phyloP scores from a whole-genome alignment of 2,329 filamentous ascomycete species.

The Aspergillus niger region DNA sequence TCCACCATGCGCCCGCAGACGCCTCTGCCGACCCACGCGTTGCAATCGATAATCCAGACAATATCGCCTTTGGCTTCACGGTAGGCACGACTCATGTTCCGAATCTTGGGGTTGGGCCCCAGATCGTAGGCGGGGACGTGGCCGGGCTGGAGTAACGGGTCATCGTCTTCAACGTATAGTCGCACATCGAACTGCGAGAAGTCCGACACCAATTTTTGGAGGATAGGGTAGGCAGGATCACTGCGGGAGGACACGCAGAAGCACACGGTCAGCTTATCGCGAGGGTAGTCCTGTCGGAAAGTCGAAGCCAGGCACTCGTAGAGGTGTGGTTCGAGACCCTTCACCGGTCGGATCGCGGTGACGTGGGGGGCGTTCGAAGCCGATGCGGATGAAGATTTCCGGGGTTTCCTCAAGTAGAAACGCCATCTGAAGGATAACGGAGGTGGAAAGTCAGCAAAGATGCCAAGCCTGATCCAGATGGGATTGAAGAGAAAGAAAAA shows the following conservation, averaged over 20 bases:
- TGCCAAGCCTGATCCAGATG: not conserved
- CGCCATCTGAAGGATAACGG: slow-evolving; percentile 50
- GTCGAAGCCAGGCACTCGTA: slow-evolving; percentile 91
- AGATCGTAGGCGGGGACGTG: slow-evolving; percentile 59
- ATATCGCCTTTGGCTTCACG: slow-evolving; percentile 84
- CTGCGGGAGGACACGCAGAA: slow-evolving; percentile 75
- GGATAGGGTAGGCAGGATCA: slow-evolving; percentile 76
- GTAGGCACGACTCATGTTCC: slow-evolving; percentile 93
- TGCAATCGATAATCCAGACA: slow-evolving; percentile 94
- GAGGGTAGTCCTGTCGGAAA: slow-evolving; percentile 79
- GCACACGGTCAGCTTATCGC: slow-evolving; percentile 72
- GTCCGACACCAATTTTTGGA: slow-evolving; percentile 71
- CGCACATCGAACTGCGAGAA: slow-evolving; percentile 71
- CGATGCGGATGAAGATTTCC: slow-evolving; percentile 44
- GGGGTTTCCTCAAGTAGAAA: slow-evolving; percentile 53
- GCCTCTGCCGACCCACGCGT: slow-evolving; percentile 83
- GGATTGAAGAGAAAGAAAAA: not conserved
- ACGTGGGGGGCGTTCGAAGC: slow-evolving; percentile 68
- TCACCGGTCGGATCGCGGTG: slow-evolving; percentile 89
- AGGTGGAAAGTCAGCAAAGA: not conserved
- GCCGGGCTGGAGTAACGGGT: slow-evolving; percentile 64
- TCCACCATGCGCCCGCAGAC: slow-evolving; percentile 88
- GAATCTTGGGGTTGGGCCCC: slow-evolving; percentile 97
- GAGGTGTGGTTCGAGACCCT: slow-evolving; percentile 84
- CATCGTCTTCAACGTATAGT: slow-evolving; percentile 79